A percentile compares a stretch with the other conserved stretches of the same genome.
phyloP scores from a whole-genome alignment of 306 rosid genomes.

The Acacia acuminata region DNA sequence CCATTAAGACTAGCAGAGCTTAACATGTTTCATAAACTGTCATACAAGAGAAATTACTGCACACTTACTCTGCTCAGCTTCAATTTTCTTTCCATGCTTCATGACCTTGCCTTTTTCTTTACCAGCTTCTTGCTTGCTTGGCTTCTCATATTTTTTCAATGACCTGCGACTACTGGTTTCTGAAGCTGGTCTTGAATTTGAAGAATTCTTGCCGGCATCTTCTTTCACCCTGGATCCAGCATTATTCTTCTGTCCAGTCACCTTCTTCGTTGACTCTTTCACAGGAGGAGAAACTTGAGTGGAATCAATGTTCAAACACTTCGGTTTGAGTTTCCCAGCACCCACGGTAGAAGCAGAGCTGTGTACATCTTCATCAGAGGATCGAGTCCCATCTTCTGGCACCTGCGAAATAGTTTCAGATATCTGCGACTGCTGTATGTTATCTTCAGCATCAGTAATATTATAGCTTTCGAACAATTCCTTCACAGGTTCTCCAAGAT shows the following conservation, averaged over 20 bases:
- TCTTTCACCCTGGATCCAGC: slow-evolving; percentile 45
- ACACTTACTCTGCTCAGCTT: slow-evolving; percentile 47
- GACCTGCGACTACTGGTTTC: slow-evolving; percentile 38
- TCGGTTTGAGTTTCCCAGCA: slow-evolving; percentile 56
- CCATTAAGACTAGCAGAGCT: slow-evolving; percentile 8
- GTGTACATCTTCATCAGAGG: slow-evolving; percentile 76
- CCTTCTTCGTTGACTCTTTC: slow-evolving; percentile 47
- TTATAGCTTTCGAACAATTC: slow-evolving; percentile 58
- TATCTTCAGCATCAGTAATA: slow-evolving; percentile 41
- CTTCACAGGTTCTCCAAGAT: slow-evolving; percentile 53
- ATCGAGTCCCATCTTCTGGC: slow-evolving; percentile 62
- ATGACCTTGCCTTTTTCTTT: slow-evolving; percentile 46
- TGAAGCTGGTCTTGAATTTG: slow-evolving; percentile 46
- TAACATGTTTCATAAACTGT: background rate
- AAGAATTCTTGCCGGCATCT: slow-evolving; percentile 40
- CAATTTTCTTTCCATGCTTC: slow-evolving; percentile 51
- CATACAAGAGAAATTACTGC: background rate
- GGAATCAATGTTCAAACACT: slow-evolving; percentile 47
- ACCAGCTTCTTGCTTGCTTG: slow-evolving; percentile 43
- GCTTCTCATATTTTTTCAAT: slow-evolving; percentile 55
- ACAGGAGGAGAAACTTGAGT: slow-evolving; percentile 40
- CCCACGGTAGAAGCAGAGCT: slow-evolving; percentile 52
- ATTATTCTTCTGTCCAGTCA: slow-evolving; percentile 37
- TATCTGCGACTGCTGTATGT: slow-evolving; percentile 55
- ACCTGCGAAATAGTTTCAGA: slow-evolving; percentile 67